phyloP scores from a whole-genome alignment of 106 monocot species.

The Dioscorea alata region DNA sequence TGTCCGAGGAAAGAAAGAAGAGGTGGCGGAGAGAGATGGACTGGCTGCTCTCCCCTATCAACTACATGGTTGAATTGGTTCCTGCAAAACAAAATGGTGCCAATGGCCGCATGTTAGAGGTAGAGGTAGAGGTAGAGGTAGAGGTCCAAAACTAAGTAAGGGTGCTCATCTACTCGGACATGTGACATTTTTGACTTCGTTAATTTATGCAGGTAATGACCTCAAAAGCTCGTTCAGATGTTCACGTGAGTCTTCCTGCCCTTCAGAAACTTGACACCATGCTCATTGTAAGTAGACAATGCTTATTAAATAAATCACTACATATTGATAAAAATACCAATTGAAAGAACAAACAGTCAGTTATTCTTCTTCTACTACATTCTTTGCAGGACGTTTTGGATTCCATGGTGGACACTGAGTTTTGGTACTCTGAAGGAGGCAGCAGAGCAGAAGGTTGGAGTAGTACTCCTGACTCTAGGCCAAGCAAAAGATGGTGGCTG shows the following conservation, averaged over 20 bases:
- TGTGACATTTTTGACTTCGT: background rate
- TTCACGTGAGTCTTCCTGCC: slow-evolving; percentile 78
- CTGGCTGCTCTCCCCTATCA: slow-evolving; percentile 88
- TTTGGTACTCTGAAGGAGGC: slow-evolving; percentile 80
- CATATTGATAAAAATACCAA: too few species aligned
- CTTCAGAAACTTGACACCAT: slow-evolving; percentile 95
- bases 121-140: slow-evolving; percentile 49
- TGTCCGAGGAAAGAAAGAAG: slow-evolving; percentile 66
- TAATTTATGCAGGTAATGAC: slow-evolving; percentile 77
- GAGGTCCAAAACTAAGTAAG: too few species aligned
- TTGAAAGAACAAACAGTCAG: too few species aligned
- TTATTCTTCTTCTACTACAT: too few species aligned
- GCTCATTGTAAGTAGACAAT: slow-evolving; percentile 57
- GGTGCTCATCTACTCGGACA: background rate
- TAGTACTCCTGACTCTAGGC: slow-evolving; percentile 7
- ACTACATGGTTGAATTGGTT: slow-evolving; percentile 92
- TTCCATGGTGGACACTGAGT: slow-evolving; percentile 81
- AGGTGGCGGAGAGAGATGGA: slow-evolving; percentile 92
- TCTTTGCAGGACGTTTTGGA: slow-evolving; percentile 76
- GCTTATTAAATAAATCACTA: too few species aligned
- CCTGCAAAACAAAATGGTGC: slow-evolving; percentile 72
- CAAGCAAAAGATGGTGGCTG: slow-evolving; percentile 90
- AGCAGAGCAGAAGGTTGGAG: slow-evolving; percentile 47
- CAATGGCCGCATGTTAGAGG: slow-evolving; percentile 80
- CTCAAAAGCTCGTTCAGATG: slow-evolving; percentile 79